phyloP scores from a whole-genome alignment of 1,284 basidiomycete species.

The Leccinum subspadiceum region DNA sequence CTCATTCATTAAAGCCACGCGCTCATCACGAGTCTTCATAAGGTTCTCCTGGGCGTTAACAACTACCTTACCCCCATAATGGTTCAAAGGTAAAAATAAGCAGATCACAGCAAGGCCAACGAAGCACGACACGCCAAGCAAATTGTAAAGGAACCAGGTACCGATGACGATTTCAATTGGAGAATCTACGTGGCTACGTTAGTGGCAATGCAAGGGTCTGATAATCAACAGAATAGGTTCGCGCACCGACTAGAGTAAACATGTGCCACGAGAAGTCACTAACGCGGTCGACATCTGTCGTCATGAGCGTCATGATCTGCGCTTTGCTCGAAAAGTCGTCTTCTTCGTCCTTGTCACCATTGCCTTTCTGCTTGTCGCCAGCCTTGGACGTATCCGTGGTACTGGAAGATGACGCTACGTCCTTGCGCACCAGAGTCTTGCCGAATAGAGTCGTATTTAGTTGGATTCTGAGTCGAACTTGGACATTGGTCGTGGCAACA shows the following conservation, averaged over 20 bases:
- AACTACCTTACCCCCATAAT: slow-evolving; percentile 83
- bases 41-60: slow-evolving; percentile 83
- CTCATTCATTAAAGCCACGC: slow-evolving; percentile 92
- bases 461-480: slow-evolving; percentile 75
- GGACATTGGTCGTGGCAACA: slow-evolving; percentile 67
- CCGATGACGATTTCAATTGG: slow-evolving; percentile 86
- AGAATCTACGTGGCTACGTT: slow-evolving; percentile 52
- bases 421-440: slow-evolving; percentile 88
- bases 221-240: slow-evolving; percentile 4
- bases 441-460: slow-evolving; percentile 85
- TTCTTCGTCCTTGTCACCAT: slow-evolving; percentile 47
- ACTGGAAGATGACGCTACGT: slow-evolving; percentile 65
- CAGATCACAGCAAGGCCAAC: slow-evolving; percentile 82
- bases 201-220: slow-evolving; percentile 10
- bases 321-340: slow-evolving; percentile 88
- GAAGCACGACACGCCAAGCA: slow-evolving; percentile 81
- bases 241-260: slow-evolving; percentile 60
- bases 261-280: slow-evolving; percentile 82
- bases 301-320: slow-evolving; percentile 72
- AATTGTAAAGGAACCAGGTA: slow-evolving; percentile 74
- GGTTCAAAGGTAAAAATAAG: slow-evolving; percentile 85
- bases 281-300: slow-evolving; percentile 81
- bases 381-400: slow-evolving; percentile 24
- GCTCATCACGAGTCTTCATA: slow-evolving; percentile 90
- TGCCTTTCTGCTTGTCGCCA: slow-evolving; percentile 30